Evolutionary conservation across 495 filamentous ascomycete species (phyloP).

Genomic region (Aspergillus incahuasiensis): DNA sequence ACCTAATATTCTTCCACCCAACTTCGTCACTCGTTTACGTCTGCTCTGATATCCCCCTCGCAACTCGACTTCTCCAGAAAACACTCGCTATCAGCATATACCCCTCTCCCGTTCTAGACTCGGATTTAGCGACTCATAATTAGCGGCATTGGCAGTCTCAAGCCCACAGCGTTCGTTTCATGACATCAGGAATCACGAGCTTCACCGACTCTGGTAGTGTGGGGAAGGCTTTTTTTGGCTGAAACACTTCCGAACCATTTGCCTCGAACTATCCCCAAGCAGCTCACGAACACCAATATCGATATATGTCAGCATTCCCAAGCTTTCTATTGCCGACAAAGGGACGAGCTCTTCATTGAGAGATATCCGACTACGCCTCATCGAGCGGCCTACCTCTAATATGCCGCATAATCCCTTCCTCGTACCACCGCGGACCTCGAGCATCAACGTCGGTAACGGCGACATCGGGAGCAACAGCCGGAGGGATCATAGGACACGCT

Average conservation of each 20-base stretch:
- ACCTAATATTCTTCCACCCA: background rate
- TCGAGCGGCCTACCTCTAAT: background rate
- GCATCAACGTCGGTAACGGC: conserved; percentile 18
- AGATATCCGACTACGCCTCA: background rate
- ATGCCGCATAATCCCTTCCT: conserved; percentile 22
- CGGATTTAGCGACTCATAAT: background rate
- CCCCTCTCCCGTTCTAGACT: no score
- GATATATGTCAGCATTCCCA: background rate
- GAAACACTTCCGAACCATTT: conserved; percentile 2
- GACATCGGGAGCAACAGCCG: conserved; percentile 17
- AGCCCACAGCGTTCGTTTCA: background rate
- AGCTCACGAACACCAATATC: background rate
- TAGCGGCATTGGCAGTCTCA: background rate
- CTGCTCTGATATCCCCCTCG: background rate
- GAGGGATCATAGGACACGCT: conserved; percentile 18
- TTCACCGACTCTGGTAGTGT: conserved; percentile 1
- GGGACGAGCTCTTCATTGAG: background rate
- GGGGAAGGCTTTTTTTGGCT: conserved; percentile 6
- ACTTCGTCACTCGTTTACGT: background rate
- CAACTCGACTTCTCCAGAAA: background rate
- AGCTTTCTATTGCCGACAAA: background rate
- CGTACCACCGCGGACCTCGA: conserved; percentile 31
- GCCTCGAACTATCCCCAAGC: background rate
- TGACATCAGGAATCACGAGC: background rate
- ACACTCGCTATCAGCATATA: background rate